A percentile compares a stretch with the other conserved stretches of the same genome.
Conservation (phyloP, 768 basidiomycete genomes). For the Tulasnella sp. region DNA sequence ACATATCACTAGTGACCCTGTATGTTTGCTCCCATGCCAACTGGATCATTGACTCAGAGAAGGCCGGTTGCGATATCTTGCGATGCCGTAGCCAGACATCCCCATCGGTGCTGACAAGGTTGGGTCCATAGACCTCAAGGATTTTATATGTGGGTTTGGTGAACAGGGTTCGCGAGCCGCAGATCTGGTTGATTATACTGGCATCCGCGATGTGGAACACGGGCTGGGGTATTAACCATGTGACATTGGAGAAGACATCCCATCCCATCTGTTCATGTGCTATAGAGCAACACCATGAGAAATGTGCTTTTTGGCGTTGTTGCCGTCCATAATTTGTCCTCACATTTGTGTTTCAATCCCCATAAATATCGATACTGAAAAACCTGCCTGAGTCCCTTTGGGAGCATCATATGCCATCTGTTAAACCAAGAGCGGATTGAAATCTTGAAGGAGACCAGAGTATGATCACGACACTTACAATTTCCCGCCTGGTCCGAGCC, state of each 20-base stretch:
- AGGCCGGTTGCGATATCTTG: background rate
- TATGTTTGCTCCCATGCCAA: conserved; percentile 1
- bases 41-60: background rate
- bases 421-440: no score
- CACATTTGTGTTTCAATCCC: no score
- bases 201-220: conserved; percentile 2
- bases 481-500: no score
- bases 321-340: no score
- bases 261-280: background rate
- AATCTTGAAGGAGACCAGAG: no score
- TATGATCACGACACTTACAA: no score
- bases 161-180: background rate
- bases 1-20: background rate
- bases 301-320: no score
- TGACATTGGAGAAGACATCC: background rate
- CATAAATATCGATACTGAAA: no score
- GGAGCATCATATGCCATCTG: no score
- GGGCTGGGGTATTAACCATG: background rate
- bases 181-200: background rate
- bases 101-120: conserved; percentile 9
- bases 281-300: no score
- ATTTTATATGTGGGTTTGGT: background rate
- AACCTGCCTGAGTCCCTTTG: no score
- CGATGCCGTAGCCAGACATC: background rate
- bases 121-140: conserved; percentile 4